Conservation (phyloP, 345 rosid species). For the Rhodamnia argentea region DNA sequence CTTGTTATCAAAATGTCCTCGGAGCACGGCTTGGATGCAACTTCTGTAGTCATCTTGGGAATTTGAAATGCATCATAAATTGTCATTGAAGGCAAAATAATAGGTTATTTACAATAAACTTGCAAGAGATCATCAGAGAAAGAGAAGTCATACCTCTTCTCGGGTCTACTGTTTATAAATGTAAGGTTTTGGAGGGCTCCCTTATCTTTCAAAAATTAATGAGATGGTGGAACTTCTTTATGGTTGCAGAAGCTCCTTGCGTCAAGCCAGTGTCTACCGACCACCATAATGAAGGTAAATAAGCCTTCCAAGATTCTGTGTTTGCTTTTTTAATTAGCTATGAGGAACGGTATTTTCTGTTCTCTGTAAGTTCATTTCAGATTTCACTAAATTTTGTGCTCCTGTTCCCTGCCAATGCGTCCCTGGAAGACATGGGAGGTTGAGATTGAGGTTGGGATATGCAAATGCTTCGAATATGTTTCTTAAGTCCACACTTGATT, state of each 20-base stretch:
- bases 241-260: conserved; percentile 71
- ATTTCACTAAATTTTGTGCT: too few relatives aligned
- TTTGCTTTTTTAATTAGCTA: neutral
- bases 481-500: neutral
- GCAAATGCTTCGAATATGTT: neutral
- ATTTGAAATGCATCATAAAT: neutral
- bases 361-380: neutral
- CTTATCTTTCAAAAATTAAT: neutral
- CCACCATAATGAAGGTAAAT: conserved; percentile 35
- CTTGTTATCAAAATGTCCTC: neutral
- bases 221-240: neutral
- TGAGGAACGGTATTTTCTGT: neutral
- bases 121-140: neutral
- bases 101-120: neutral
- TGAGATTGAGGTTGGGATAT: neutral
- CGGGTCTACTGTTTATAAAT: neutral
- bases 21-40: neutral
- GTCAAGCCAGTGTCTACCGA: conserved; percentile 26
- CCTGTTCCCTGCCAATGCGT: neutral
- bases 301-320: conserved; percentile 1
- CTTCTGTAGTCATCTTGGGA: neutral
- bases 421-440: neutral
- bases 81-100: neutral
- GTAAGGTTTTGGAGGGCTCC: neutral
- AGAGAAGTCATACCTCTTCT: neutral